Evolutionary conservation across 306 rosid species (phyloP).

Genomic region (Sicyos edulis): DNA sequence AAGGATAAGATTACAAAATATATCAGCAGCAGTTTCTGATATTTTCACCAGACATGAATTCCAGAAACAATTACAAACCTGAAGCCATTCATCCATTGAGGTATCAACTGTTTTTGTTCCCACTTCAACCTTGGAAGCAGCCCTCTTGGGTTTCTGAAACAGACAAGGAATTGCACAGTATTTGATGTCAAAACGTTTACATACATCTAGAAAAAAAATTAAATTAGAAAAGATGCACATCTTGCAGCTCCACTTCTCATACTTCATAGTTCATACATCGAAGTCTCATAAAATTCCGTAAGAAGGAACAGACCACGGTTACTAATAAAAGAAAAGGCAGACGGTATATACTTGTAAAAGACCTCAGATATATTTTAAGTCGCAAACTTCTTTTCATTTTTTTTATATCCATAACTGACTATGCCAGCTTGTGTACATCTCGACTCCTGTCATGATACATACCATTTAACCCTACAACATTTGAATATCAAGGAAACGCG

Average conservation of each 20-base stretch:
- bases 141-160: constrained; percentile 71
- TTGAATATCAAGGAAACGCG: no score
- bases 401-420: no score
- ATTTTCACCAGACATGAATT: not conserved
- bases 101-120: constrained; percentile 75
- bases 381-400: not conserved
- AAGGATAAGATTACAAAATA: constrained; percentile 13
- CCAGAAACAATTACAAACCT: constrained; percentile 41
- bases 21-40: constrained; percentile 1
- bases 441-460: no score
- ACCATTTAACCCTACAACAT: no score
- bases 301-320: not conserved
- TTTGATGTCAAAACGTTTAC: not conserved
- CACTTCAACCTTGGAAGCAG: constrained; percentile 83
- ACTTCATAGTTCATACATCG: not conserved
- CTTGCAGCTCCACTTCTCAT: constrained; percentile 4
- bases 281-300: not conserved
- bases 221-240: not conserved
- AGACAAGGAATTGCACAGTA: not conserved
- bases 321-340: not conserved
- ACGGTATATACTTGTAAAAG: not conserved
- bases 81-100: constrained; percentile 84
- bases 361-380: not conserved
- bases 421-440: no score
- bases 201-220: not conserved